Evolutionary conservation across 139 green algal species (phyloP).

Genomic region (Auxenochlorella protothecoides): DNA sequence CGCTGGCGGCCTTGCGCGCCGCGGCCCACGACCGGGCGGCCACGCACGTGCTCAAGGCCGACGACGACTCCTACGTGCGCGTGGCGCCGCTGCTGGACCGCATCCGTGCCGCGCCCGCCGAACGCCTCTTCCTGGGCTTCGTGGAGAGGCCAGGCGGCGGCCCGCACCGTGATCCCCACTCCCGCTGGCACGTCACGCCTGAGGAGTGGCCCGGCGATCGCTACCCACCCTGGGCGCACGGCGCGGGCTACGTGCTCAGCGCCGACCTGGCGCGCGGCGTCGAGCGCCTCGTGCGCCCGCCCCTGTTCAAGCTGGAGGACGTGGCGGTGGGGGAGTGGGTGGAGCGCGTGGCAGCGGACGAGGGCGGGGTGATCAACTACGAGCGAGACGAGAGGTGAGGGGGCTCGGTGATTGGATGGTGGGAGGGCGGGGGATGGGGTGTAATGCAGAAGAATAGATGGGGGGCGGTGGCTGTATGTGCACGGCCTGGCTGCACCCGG

Average conservation of each 20-base stretch:
- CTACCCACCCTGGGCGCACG: conserved; percentile 37
- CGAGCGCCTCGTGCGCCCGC: conserved; percentile 9
- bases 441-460: no score
- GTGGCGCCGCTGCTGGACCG: conserved; percentile 12
- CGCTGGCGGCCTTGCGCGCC: conserved; percentile 21
- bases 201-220: conserved; percentile 26
- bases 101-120: not conserved
- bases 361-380: not conserved
- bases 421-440: no score
- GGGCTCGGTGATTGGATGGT: not conserved
- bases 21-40: conserved; percentile 12
- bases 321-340: conserved; percentile 28
- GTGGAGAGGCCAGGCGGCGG: conserved; percentile 20
- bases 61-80: conserved; percentile 36
- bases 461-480: no score
- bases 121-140: conserved; percentile 15
- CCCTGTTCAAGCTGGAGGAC: conserved; percentile 37
- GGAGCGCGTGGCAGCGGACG: conserved; percentile 18
- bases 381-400: not conserved
- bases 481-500: not conserved
- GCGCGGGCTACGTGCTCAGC: conserved; percentile 31
- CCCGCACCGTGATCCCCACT: conserved; percentile 2
- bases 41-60: conserved; percentile 34
- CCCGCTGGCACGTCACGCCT: conserved; percentile 18
- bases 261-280: conserved; percentile 23